Percentiles rank a stretch among this genome's conserved stretches.
These are phyloP conservation scores for Ustilago cynodontis DNA, from an alignment of 1,284 basidiomycete genomes.

Conservation along the genomic window DNA sequence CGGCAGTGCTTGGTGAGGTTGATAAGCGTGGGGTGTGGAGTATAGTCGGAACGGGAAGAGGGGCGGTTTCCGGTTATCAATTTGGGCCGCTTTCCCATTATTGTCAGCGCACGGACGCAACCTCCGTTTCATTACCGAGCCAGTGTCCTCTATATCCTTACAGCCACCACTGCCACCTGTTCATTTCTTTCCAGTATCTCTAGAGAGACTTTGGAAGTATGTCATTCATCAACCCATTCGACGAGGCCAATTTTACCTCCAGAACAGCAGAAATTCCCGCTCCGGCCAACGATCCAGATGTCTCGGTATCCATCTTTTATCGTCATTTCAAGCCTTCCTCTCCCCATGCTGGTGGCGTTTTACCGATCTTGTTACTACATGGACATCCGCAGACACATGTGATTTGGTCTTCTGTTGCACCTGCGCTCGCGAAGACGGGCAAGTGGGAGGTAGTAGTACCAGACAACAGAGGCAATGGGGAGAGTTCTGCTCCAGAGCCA, in stretches of 20 bases:
- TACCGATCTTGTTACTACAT: constrained; percentile 68
- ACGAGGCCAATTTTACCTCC: constrained; percentile 14
- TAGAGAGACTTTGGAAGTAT: constrained; percentile 5
- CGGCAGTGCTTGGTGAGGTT: neutral
- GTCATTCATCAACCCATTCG: constrained; percentile 27
- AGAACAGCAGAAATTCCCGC: neutral
- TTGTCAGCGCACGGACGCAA: constrained; percentile 2
- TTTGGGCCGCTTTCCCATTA: neutral
- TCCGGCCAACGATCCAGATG: constrained; percentile 21
- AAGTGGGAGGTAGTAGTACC: constrained; percentile 68
- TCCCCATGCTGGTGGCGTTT: neutral
- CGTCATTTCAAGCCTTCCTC: constrained; percentile 24
- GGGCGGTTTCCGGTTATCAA: neutral
- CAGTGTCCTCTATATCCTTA: neutral
- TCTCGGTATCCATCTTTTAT: constrained; percentile 35
- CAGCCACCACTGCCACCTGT: neutral
- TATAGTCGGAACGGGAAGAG: constrained; percentile 1
- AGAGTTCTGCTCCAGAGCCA: constrained; percentile 50
- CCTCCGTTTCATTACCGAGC: neutral
- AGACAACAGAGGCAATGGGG: constrained; percentile 69
- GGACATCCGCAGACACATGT: constrained; percentile 70
- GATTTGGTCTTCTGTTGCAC: constrained; percentile 69
- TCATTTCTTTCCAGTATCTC: neutral
- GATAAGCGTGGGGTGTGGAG: constrained; percentile 8
- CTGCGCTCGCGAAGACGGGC: constrained; percentile 54